Evolutionary conservation across 768 basidiomycete species (phyloP).

Genomic region (Boletus sensibilis): DNA sequence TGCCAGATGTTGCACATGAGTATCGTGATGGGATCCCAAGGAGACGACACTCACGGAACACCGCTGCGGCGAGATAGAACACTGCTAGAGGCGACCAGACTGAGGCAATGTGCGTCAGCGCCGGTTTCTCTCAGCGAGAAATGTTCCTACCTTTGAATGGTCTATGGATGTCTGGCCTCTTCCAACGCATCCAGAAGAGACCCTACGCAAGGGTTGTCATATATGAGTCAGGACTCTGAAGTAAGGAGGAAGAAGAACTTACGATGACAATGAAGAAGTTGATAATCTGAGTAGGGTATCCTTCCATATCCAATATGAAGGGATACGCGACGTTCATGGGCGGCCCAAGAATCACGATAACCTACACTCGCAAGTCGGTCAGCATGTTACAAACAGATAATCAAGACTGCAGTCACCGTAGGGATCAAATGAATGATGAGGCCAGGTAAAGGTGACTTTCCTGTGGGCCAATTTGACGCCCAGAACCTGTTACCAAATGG

Average conservation of each 20-base stretch:
- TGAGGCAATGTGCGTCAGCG: slow-evolving; percentile 2
- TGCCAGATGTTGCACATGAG: slow-evolving; percentile 7
- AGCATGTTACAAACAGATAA: neutral
- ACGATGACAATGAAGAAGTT: slow-evolving; percentile 56
- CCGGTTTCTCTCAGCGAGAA: no score
- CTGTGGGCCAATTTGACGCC: slow-evolving; percentile 63
- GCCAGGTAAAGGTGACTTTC: slow-evolving; percentile 55
- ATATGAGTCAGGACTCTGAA: no score
- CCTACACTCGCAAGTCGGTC: slow-evolving; percentile 28
- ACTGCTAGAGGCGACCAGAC: slow-evolving; percentile 54
- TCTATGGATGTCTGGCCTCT: slow-evolving; percentile 42
- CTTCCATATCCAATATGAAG: slow-evolving; percentile 58
- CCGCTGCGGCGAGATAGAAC: slow-evolving; percentile 50
- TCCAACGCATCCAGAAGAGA: slow-evolving; percentile 56
- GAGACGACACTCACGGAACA: slow-evolving; percentile 45
- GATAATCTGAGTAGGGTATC: slow-evolving; percentile 51
- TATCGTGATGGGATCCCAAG: neutral
- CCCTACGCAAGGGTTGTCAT: slow-evolving; percentile 32
- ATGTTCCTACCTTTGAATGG: slow-evolving; percentile 51
- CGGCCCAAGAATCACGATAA: slow-evolving; percentile 54
- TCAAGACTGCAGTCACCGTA: slow-evolving; percentile 34
- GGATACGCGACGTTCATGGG: slow-evolving; percentile 55
- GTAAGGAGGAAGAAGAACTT: slow-evolving; percentile 14
- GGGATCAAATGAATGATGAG: slow-evolving; percentile 56
- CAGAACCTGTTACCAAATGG: slow-evolving; percentile 59